These are phyloP conservation scores for Fusarium guadeloupense DNA, from an alignment of 2,329 filamentous ascomycete genomes.

Conservation along the genomic window DNA sequence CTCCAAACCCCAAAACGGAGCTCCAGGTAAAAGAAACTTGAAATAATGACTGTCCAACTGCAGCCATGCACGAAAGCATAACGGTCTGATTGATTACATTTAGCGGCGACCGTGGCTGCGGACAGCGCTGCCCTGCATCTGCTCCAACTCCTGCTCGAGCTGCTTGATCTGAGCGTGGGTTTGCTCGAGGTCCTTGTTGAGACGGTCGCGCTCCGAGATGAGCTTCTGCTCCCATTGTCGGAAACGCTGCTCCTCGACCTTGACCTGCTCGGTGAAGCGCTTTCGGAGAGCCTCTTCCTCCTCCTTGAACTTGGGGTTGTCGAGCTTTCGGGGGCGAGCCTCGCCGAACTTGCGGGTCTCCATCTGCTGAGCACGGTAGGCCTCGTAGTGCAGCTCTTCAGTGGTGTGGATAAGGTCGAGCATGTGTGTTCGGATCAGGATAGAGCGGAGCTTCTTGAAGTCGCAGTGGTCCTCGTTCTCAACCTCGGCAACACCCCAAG, in stretches of 20 bases:
- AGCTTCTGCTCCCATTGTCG: conserved; percentile 99
- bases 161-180: conserved; percentile 95
- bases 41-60: conserved; percentile 43
- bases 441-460: conserved; percentile 99
- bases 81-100: conserved; percentile 33
- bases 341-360: conserved; percentile 99
- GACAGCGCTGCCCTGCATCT: conserved; percentile 88
- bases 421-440: conserved; percentile 99
- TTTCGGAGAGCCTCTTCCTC: conserved; percentile 98
- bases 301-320: conserved; percentile 99
- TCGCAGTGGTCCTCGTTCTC: conserved; percentile 99
- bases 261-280: conserved; percentile 99
- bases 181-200: conserved; percentile 99
- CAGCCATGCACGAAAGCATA: conserved; percentile 40
- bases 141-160: conserved; percentile 90
- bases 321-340: conserved; percentile 94
- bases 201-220: conserved; percentile 95
- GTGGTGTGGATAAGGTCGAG: conserved; percentile 99
- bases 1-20: conserved; percentile 48
- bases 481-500: conserved; percentile 98
- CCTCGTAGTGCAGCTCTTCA: conserved; percentile 99
- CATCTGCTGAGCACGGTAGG: conserved; percentile 99
- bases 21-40: conserved; percentile 42
- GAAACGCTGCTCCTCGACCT: conserved; percentile 99
- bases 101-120: conserved; percentile 94